phyloP scores from a whole-genome alignment of 1,139 yeast genomes.

The Arxiozyma slooffiae region DNA sequence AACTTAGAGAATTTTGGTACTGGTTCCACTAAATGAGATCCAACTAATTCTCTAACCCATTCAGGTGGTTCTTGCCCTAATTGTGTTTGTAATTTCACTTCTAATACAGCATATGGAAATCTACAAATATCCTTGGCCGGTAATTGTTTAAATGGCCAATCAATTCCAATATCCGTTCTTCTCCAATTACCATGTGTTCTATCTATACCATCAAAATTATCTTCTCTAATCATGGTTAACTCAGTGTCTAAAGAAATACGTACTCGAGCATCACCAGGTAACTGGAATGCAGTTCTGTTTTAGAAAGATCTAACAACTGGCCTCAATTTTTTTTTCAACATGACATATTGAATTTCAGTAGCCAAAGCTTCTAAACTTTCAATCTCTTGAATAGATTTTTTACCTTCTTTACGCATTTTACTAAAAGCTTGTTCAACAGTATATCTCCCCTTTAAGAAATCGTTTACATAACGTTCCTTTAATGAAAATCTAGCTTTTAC shows the following conservation, averaged over 20 bases:
- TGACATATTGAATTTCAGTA: slow-evolving; percentile 82
- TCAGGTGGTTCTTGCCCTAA: slow-evolving; percentile 97
- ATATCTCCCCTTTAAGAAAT: slow-evolving; percentile 69
- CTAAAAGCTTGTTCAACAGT: slow-evolving; percentile 87
- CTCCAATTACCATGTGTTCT: slow-evolving; percentile 94
- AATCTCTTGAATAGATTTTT: slow-evolving; percentile 75
- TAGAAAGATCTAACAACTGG: slow-evolving; percentile 95
- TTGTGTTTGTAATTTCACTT: slow-evolving; percentile 94
- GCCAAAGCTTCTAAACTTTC: slow-evolving; percentile 89
- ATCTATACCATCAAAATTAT: slow-evolving; percentile 85
- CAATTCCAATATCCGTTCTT: slow-evolving; percentile 95
- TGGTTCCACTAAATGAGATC: slow-evolving; percentile 91
- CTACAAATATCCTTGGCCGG: slow-evolving; percentile 78
- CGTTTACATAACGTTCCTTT: slow-evolving; percentile 83
- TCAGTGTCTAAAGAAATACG: slow-evolving; percentile 96
- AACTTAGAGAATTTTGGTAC: slow-evolving; percentile 96
- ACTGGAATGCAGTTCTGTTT: slow-evolving; percentile 95
- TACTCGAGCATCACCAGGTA: slow-evolving; percentile 97
- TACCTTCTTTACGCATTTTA: slow-evolving; percentile 85
- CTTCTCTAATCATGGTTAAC: slow-evolving; percentile 91
- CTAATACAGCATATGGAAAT: slow-evolving; percentile 94
- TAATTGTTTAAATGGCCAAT: slow-evolving; percentile 83
- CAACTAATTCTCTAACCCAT: slow-evolving; percentile 88
- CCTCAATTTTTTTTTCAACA: slow-evolving; percentile 70
- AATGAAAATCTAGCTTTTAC: slow-evolving; percentile 92